phyloP scores from a whole-genome alignment of 305 asterid genomes.

The Plantago coronopus region DNA sequence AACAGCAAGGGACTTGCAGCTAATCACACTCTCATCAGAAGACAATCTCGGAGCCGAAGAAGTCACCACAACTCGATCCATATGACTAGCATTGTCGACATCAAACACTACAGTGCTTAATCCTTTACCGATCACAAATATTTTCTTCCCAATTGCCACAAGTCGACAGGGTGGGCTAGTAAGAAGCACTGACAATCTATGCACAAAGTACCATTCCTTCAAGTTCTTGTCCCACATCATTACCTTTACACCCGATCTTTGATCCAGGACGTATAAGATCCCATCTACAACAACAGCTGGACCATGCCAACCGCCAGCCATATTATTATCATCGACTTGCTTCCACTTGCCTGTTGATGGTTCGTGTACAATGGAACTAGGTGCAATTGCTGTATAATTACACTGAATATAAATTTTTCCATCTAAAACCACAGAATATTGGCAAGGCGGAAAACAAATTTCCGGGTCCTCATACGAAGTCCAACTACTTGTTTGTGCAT shows the following conservation, averaged over 20 bases:
- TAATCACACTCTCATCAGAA: constrained; percentile 50
- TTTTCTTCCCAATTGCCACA: constrained; percentile 53
- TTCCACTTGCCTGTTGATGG: constrained; percentile 56
- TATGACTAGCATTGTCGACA: constrained; percentile 38
- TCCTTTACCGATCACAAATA: constrained; percentile 69
- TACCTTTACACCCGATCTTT: constrained; percentile 56
- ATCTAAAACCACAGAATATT: constrained; percentile 58
- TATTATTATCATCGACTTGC: constrained; percentile 50
- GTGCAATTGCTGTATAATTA: constrained; percentile 30
- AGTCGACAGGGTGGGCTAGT: constrained; percentile 57
- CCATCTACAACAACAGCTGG: constrained; percentile 59
- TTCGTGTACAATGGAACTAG: constrained; percentile 44
- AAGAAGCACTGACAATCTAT: constrained; percentile 46
- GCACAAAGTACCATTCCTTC: constrained; percentile 46
- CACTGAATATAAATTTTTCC: constrained; percentile 59
- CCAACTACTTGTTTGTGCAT: constrained; percentile 47
- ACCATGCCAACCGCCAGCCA: constrained; percentile 69
- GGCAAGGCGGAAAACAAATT: constrained; percentile 37
- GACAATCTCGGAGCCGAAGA: constrained; percentile 37
- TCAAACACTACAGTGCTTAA: constrained; percentile 53
- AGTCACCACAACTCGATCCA: constrained; percentile 43
- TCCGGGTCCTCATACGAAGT: constrained; percentile 40
- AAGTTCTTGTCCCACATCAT: constrained; percentile 60
- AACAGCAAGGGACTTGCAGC: constrained; percentile 57
- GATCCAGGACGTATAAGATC: constrained; percentile 60